A percentile compares a stretch with the other conserved stretches of the same genome.
Conservation (phyloP, 805 yeast genomes). For the Wickerhamiella azyma region DNA sequence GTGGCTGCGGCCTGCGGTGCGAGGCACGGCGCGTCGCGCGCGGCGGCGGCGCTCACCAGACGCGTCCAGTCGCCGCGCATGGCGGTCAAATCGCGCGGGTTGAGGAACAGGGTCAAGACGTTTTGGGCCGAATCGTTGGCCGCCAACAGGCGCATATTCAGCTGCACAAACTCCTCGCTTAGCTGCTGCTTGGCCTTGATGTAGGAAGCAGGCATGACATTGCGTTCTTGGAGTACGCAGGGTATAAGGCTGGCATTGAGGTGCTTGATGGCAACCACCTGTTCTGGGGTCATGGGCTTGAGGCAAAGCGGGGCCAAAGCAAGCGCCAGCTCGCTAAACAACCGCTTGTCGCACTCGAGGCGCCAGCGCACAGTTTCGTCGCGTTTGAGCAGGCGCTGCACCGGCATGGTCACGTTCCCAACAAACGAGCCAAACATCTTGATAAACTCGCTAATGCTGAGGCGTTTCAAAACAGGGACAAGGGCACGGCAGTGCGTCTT, state of each 20-base stretch:
- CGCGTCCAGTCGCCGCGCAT: slow-evolving; percentile 50
- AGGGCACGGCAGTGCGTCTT: slow-evolving; percentile 48
- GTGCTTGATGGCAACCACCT: slow-evolving; percentile 40
- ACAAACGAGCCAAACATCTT: slow-evolving; percentile 40
- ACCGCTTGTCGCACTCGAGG: slow-evolving; percentile 48
- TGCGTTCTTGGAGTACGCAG: slow-evolving; percentile 18
- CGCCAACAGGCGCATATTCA: slow-evolving; percentile 42
- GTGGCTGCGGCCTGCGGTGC: slow-evolving; percentile 17
- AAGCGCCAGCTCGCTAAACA: slow-evolving; percentile 42
- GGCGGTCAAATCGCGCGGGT: slow-evolving; percentile 30
- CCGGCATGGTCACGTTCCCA: slow-evolving; percentile 47
- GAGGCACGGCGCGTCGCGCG: slow-evolving; percentile 39
- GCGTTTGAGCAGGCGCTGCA: slow-evolving; percentile 41
- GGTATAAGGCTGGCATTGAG: slow-evolving; percentile 38
- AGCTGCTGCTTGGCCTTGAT: slow-evolving; percentile 38
- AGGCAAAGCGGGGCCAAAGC: slow-evolving; percentile 49
- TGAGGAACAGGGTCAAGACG: slow-evolving; percentile 35
- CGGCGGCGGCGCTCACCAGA: slow-evolving; percentile 36
- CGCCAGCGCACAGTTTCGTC: slow-evolving; percentile 47
- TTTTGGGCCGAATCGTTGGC: slow-evolving; percentile 40
- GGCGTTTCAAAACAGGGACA: slow-evolving; percentile 50
- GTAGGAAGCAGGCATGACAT: slow-evolving; percentile 36
- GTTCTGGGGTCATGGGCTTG: slow-evolving; percentile 42
- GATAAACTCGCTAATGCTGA: slow-evolving; percentile 51
- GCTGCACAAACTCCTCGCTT: slow-evolving; percentile 39